Evolutionary conservation across 495 filamentous ascomycete genomes (phyloP).

Genomic region (Penicillium coprophilum): DNA sequence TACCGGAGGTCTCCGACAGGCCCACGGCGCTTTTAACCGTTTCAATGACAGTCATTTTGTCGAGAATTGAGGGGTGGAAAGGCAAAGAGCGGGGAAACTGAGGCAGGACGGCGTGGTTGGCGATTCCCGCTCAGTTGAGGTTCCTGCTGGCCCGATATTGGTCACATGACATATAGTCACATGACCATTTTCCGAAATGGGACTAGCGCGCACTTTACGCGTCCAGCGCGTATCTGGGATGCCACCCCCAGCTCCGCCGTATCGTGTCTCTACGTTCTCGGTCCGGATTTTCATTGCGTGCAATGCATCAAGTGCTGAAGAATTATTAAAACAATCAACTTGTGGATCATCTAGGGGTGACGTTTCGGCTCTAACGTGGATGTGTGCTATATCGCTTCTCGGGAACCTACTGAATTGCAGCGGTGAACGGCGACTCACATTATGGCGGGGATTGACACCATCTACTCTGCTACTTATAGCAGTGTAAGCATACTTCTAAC

Average conservation of each 20-base stretch:
- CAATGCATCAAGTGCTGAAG: conserved; percentile 18
- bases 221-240: conserved; percentile 24
- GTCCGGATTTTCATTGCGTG: conserved; percentile 15
- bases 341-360: conserved; percentile 17
- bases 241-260: conserved; percentile 23
- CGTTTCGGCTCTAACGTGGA: conserved; percentile 16
- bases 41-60: conserved; percentile 51
- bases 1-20: conserved; percentile 45
- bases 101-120: conserved; percentile 28
- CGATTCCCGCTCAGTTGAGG: conserved; percentile 34
- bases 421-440: conserved; percentile 28
- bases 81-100: conserved; percentile 20
- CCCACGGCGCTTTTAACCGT: conserved; percentile 57
- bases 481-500: conserved; percentile 60
- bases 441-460: conserved; percentile 47
- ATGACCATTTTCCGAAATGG: conserved; percentile 19
- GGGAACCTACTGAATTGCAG: conserved; percentile 25
- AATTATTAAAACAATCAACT: conserved; percentile 15
- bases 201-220: conserved; percentile 38
- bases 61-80: conserved; percentile 16
- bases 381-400: conserved; percentile 16
- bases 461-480: conserved; percentile 93
- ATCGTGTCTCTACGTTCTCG: conserved; percentile 21
- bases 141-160: conserved; percentile 30
- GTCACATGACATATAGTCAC: conserved; percentile 33